Evolutionary conservation across 768 basidiomycete species (phyloP).

Genomic region (Mycena vitilis): DNA sequence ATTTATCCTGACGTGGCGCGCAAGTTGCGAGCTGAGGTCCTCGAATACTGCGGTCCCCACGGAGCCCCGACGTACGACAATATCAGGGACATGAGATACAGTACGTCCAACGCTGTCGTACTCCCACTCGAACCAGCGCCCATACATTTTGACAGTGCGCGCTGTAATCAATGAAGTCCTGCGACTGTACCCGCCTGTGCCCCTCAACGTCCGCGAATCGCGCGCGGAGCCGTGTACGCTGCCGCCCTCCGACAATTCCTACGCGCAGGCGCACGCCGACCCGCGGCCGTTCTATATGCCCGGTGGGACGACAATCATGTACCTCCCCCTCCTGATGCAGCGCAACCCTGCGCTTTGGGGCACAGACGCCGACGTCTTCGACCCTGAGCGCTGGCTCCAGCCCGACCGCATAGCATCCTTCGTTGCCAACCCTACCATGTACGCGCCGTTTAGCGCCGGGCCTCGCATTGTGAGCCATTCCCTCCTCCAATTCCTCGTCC

Average conservation of each 20-base stretch:
- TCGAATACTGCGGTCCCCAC: constrained; percentile 63
- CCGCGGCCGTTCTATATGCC: constrained; percentile 69
- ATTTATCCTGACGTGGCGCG: constrained; percentile 67
- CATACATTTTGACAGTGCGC: constrained; percentile 58
- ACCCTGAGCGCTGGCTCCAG: constrained; percentile 83
- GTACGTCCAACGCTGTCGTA: constrained; percentile 51
- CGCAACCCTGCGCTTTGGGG: constrained; percentile 80
- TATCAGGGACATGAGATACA: constrained; percentile 72
- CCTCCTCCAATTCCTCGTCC: neutral
- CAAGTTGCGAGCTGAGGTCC: constrained; percentile 70
- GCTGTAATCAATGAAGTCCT: constrained; percentile 86
- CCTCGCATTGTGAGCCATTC: constrained; percentile 61
- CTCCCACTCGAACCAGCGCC: neutral
- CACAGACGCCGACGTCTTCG: constrained; percentile 78
- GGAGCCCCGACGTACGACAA: constrained; percentile 64
- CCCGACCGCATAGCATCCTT: constrained; percentile 61
- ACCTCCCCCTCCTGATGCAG: constrained; percentile 72
- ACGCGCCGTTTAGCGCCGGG: constrained; percentile 79
- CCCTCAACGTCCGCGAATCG: constrained; percentile 74
- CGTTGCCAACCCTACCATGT: constrained; percentile 74
- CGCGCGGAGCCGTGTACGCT: constrained; percentile 61
- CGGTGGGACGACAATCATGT: constrained; percentile 65
- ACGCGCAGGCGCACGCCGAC: constrained; percentile 43
- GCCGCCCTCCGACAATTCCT: constrained; percentile 64
- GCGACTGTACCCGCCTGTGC: constrained; percentile 83